A percentile compares a stretch with the other conserved stretches of the same genome.
Evolutionary conservation across 2,329 filamentous ascomycete genomes (phyloP).

Genomic region (Sporothrix inflata): DNA sequence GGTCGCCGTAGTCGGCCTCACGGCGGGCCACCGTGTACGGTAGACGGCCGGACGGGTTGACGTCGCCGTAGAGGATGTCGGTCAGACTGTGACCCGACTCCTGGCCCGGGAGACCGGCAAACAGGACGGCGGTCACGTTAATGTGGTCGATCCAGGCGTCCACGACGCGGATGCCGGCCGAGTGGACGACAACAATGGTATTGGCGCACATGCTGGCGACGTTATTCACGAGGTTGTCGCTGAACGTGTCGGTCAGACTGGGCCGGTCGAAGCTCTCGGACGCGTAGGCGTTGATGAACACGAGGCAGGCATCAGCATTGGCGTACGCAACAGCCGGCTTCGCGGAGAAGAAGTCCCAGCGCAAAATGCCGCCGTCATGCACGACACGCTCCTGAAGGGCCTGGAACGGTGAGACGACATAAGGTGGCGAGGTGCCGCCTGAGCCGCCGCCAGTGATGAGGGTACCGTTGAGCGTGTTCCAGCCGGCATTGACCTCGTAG

Average conservation of each 20-base stretch:
- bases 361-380: conserved; percentile 58
- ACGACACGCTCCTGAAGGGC: conserved; percentile 59
- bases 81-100: conserved; percentile 51
- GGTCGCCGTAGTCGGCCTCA: conserved; percentile 44
- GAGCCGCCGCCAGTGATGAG: conserved; percentile 57
- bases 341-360: conserved; percentile 56
- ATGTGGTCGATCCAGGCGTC: conserved; percentile 55
- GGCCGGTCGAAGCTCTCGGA: conserved; percentile 75
- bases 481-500: conserved; percentile 50
- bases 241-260: conserved; percentile 69
- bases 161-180: conserved; percentile 53
- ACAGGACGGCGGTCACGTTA: conserved; percentile 57
- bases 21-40: conserved; percentile 52
- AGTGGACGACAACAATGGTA: conserved; percentile 70
- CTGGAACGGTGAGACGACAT: conserved; percentile 54
- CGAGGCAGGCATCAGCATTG: conserved; percentile 64
- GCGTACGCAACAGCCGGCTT: conserved; percentile 48
- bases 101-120: conserved; percentile 56
- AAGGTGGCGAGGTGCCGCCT: conserved; percentile 54
- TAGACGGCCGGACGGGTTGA: conserved; percentile 49
- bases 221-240: conserved; percentile 58
- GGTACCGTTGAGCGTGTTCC: conserved; percentile 57
- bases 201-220: conserved; percentile 57
- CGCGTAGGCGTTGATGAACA: conserved; percentile 70
- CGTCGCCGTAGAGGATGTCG: conserved; percentile 50